Percentiles rank a stretch among this genome's conserved stretches.
phyloP scores from a whole-genome alignment of 768 basidiomycete genomes.

The Leccinum ochraceum region DNA sequence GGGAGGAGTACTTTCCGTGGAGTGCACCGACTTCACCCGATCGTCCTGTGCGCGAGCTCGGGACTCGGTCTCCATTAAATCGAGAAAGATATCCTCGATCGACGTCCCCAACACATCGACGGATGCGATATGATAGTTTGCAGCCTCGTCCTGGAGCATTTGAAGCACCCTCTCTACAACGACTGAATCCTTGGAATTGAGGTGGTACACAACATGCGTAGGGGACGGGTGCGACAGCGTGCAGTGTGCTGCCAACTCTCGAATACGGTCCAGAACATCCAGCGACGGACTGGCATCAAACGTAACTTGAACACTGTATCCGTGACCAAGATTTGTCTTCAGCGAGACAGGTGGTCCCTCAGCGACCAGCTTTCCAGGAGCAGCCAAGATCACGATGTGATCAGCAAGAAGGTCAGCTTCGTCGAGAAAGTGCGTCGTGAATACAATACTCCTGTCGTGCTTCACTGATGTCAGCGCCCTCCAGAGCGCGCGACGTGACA shows the following conservation, averaged over 20 bases:
- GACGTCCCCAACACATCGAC: constrained; percentile 74
- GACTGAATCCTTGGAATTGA: constrained; percentile 58
- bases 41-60: constrained; percentile 27
- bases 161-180: constrained; percentile 58
- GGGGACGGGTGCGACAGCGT: constrained; percentile 46
- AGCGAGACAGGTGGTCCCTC: no score
- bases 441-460: constrained; percentile 65
- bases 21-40: constrained; percentile 21
- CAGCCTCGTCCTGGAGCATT: constrained; percentile 49
- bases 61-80: constrained; percentile 53
- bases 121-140: constrained; percentile 41
- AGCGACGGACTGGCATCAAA: constrained; percentile 34
- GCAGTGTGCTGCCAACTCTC: constrained; percentile 45
- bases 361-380: constrained; percentile 51
- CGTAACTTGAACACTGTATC: constrained; percentile 3
- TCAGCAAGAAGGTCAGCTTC: constrained; percentile 81
- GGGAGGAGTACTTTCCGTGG: not conserved
- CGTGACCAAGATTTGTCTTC: no score
- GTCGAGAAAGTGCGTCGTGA: constrained; percentile 83
- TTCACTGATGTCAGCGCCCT: no score
- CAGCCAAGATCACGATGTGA: constrained; percentile 70
- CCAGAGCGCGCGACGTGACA: no score
- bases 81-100: constrained; percentile 81
- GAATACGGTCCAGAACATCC: constrained; percentile 44
- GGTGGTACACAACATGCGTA: constrained; percentile 50